phyloP scores from a whole-genome alignment of 192 early-diverging fungal species.

The Podila epicladia region DNA sequence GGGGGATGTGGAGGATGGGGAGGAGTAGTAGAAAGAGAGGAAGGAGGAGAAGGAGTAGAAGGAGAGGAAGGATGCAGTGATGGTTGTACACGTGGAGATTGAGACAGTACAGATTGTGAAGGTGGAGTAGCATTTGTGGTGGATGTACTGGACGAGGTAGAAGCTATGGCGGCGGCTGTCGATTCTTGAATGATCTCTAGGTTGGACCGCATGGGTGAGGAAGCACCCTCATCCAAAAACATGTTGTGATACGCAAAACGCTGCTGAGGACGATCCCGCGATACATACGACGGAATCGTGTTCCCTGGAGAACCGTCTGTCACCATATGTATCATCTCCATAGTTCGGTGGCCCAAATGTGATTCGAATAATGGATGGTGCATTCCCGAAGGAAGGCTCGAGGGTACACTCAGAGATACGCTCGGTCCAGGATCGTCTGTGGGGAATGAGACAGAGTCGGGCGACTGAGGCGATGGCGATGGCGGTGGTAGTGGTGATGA shows the following conservation, averaged over 20 bases:
- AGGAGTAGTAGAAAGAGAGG: neutral
- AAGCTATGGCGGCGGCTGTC: neutral
- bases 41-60: neutral
- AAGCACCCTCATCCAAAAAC: neutral
- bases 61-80: too few species aligned
- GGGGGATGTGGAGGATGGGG: neutral
- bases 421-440: too few species aligned
- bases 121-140: too few species aligned
- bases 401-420: too few species aligned
- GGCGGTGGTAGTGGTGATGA: too few species aligned
- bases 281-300: slow-evolving; percentile 11
- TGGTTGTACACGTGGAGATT: too few species aligned
- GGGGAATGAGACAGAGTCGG: too few species aligned
- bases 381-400: neutral
- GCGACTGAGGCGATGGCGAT: too few species aligned
- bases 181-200: neutral
- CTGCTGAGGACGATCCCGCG: neutral
- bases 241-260: neutral
- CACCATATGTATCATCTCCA: slow-evolving; percentile 29
- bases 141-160: too few species aligned
- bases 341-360: slow-evolving; percentile 12
- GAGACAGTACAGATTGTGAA: too few species aligned
- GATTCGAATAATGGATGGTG: slow-evolving; percentile 29
- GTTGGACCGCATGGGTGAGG: neutral
- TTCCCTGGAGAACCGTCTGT: slow-evolving; percentile 18